Evolutionary conservation across 768 basidiomycete species (phyloP), one percentile per base, ranked within the genome.

Genomic region (Boletus vermiculosoides): DNA sequence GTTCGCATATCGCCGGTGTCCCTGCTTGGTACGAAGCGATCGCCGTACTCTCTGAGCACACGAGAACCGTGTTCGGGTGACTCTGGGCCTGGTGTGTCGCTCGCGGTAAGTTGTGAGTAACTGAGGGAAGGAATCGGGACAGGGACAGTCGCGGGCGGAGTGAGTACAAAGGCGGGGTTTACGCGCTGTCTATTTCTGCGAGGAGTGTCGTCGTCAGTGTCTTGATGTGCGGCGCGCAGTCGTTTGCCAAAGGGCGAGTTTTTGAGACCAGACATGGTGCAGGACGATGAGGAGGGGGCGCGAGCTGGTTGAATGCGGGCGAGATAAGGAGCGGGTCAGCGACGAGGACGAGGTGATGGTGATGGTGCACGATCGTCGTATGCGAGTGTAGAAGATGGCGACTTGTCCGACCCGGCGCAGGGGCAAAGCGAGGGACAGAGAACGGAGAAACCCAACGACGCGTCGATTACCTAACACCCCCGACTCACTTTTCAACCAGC

Each of bases 161-260:
- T 61, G 41, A 79, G 71, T 30, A 78, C 81, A 65, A 86, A 86
- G 51, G 84, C 77, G 16, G 81, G 77, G 51, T 82, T 79, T 37
- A 79, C 74, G 47, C 83, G 77, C 40, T 78, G 79, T 40, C 83
- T 76, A 62, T 73, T 81, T 62, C 82, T 74, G 52, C 81, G 70
- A 0, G 81, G 82, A 3, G 77, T 71, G 50, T 85, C 83, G 56
- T 87, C 86, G 22, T 71, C 73, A 30, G 60, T 41, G 65, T 88
- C 85, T 63, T 81, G 78, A 58, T 87, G 84, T 5, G 85, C 80
- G 15, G 86, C 86, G 42, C 89, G 84, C n/a, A 92, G 78, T 13
- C 90, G 84, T 67, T 91, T 92, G 42, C 88, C 89, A 73, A 90
- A 92, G 1, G 87, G 87, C 66, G 90, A 90, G 73, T 91, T 90